Evolutionary conservation across 1,284 basidiomycete species (phyloP), one percentile per base, ranked within the genome.

Genomic region (Leccinum huronense): DNA sequence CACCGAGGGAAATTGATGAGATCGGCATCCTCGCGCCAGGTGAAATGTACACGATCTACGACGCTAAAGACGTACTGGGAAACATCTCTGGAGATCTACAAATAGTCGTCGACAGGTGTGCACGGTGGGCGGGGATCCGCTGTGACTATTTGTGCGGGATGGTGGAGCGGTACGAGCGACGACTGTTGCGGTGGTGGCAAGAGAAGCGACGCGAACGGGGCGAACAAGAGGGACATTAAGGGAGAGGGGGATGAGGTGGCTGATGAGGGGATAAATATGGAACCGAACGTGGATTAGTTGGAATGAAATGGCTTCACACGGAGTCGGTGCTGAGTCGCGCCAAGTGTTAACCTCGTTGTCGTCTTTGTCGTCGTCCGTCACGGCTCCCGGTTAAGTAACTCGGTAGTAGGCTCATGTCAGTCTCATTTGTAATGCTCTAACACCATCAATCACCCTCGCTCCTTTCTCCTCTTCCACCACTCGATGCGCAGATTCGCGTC

Each of bases 151-250:
- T 93, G 58, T 73, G 78, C 4, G 76, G 72, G 27, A 81, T 88
- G 30, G 77, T 89, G 27, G 86, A 87, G 72, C 75, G 76, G 61
- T 87, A 84, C 65, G 90, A 92, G 75, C 77, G 83, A 62, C 78
- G 89, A 58, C 64, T 91, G 36, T 68, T 79, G 67, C 76, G 81
- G 63, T 83, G 84, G 82, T 81, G 81, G 81, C 75, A 77, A 56
- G 68, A 63, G 16, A 66, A 71, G 67, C 65, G 67, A 51, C 38
- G 70, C 9, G 60, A 55, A 56, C 61, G 33, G 30, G 51, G 54
- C 7, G n/a, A 23, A 23, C 65, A 9, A 19, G 58, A 57, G 57
- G 63, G 45, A 63, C 59, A 67, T 67, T 69, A 64, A 68, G 66
- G 64, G 63, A 36, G 40, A 1, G 38, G 48, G 40, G 9, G 40